Percentiles rank a stretch among this genome's conserved stretches.
Conservation (phyloP, 805 yeast species). For the Cyberlindnera americana region DNA sequence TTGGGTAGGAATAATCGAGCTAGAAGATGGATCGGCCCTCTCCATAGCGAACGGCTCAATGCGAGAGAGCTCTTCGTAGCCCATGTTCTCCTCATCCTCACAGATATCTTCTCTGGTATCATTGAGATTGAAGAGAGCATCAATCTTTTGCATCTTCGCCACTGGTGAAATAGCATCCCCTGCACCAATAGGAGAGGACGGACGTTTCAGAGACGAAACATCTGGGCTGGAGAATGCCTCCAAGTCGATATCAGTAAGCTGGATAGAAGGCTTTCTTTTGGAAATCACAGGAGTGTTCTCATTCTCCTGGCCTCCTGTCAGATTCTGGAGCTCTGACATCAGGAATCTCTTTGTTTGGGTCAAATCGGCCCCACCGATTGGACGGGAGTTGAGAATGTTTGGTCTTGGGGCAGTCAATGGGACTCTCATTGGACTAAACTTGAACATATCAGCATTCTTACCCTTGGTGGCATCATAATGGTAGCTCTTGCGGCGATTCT, state of each 20-base stretch:
- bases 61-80: constrained; percentile 26
- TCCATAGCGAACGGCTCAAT: constrained; percentile 19
- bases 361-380: constrained; percentile 10
- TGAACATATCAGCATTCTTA: not conserved
- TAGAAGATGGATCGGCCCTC: not conserved
- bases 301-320: constrained; percentile 21
- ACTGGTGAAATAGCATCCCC: constrained; percentile 18
- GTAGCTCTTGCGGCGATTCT: constrained; percentile 28
- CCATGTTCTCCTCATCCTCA: constrained; percentile 29
- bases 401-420: constrained; percentile 33
- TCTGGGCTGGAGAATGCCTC: constrained; percentile 10
- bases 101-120: constrained; percentile 7
- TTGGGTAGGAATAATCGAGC: constrained; percentile 11
- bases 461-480: constrained; percentile 8
- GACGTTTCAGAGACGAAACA: constrained; percentile 14
- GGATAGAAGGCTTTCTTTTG: constrained; percentile 12
- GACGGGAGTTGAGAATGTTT: constrained; percentile 25
- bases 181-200: constrained; percentile 24
- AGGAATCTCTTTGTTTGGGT: constrained; percentile 25
- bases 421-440: constrained; percentile 22
- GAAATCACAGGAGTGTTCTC: constrained; percentile 8
- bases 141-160: constrained; percentile 12
- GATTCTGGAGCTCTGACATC: constrained; percentile 6
- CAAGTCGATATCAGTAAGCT: constrained; percentile 1
- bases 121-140: constrained; percentile 4